A percentile compares a stretch with the other conserved stretches of the same genome.
phyloP scores from a whole-genome alignment of 2,329 filamentous ascomycete species.

The Diaporthe sp. region DNA sequence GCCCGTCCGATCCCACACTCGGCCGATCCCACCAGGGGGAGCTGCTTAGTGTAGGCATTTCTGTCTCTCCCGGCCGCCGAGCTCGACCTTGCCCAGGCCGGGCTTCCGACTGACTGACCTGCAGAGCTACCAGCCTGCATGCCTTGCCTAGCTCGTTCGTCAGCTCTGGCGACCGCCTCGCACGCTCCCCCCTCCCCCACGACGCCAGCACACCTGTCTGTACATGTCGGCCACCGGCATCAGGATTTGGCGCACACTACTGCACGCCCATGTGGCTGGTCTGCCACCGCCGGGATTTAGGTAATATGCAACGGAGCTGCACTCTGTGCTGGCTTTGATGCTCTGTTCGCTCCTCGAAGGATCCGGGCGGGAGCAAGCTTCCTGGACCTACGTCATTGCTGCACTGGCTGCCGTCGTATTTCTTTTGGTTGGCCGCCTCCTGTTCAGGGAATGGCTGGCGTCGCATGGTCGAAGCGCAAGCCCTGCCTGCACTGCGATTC shows the following conservation, averaged over 20 bases:
- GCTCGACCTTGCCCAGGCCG: slow-evolving; percentile 10
- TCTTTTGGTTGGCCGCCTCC: not conserved
- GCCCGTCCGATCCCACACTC: slow-evolving; percentile 9
- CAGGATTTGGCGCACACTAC: not conserved
- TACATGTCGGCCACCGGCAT: not conserved
- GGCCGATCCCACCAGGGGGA: not conserved
- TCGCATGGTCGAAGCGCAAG: not conserved
- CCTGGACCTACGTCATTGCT: slow-evolving; percentile 31
- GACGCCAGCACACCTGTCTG: slow-evolving; percentile 1
- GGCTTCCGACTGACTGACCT: not conserved
- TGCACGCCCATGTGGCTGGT: slow-evolving; percentile 19
- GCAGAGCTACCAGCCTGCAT: not conserved
- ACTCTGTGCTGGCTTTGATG: not conserved
- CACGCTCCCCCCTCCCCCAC: not conserved
- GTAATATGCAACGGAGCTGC: not conserved
- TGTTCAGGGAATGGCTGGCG: not conserved
- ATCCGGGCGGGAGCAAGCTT: slow-evolving; percentile 19
- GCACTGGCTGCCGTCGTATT: slow-evolving; percentile 28
- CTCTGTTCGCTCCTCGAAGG: not conserved
- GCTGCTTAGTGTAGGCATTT: not conserved
- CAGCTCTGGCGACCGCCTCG: slow-evolving; percentile 18
- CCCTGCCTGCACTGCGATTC: not conserved
- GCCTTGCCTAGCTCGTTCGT: slow-evolving; percentile 1
- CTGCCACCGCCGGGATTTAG: not conserved
- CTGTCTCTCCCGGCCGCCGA: not conserved